Base-by-base conservation (phyloP, 2,329 filamentous ascomycete species). In the Cercospora sp. region DNA sequence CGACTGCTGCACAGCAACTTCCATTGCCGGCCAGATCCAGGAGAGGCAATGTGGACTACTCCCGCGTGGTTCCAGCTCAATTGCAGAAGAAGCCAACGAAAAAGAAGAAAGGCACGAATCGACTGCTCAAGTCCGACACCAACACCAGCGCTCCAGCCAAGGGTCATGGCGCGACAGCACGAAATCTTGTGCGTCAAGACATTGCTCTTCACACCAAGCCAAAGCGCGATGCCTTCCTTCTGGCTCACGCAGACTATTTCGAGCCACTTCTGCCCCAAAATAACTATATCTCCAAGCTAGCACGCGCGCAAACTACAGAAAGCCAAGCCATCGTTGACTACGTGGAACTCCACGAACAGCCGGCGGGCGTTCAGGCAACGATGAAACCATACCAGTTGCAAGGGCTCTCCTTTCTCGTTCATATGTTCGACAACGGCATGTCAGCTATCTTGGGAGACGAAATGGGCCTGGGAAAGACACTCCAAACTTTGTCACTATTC, bases 311-410 rank as follows among this genome's bases (percentile, higher is more conserved):
- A 10, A 63, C 28, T 23, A 73, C 16, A 62, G 73, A 64, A 12
- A 61, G 72, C n/a, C 61, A 67, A 51, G 40, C 60, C 1, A 75
- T 79, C 28, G 72, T 82, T 16, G 75, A 81, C 7, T 84, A 85
- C 63, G 66, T 79, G 59, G 75, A 80, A 7, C 71, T 85, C 3
- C 67, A 74, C 3, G 71, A 78, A 55, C 84, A 86, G 69, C 84
- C 69, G 31, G 65, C 68, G 58, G 81, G 79, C 2, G 80, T 88
- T 12, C 82, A 74, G 1, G 86, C 86, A 0, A 80, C 73, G 0
- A 83, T 86, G 76, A 86, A 86, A 71, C 80, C 82, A 3, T 85
- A 86, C 58, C 84, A 86, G 67, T 73, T 85, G 0, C 80, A 82
- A 3, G 84, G 84, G 0, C 75, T 86, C 0, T 84, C 82, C 0